phyloP scores from a whole-genome alignment of 352 stramenopile genomes.

The Phytophthora cactorum region DNA sequence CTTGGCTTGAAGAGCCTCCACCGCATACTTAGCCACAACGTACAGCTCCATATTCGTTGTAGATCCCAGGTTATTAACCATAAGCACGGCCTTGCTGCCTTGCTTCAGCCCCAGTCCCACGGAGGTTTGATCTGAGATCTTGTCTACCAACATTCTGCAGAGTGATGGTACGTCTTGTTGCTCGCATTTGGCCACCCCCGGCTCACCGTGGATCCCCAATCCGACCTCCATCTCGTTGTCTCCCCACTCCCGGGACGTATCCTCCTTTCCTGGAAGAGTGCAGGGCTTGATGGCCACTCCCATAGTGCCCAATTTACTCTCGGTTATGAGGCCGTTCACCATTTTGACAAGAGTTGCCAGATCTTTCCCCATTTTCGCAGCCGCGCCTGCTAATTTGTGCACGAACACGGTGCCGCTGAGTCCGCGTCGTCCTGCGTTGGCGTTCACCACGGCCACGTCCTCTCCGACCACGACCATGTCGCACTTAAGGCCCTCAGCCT shows the following conservation, averaged over 20 bases:
- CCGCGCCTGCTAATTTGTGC: constrained; percentile 96
- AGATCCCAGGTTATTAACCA: constrained; percentile 97
- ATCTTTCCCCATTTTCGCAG: constrained; percentile 74
- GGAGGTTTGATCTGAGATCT: constrained; percentile 47
- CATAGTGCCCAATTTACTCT: constrained; percentile 91
- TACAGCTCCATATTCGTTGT: constrained; percentile 97
- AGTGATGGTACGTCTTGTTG: constrained; percentile 57
- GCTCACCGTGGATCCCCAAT: constrained; percentile 96
- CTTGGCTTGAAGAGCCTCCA: constrained; percentile 62
- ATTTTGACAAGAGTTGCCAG: constrained; percentile 79
- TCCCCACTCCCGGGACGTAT: constrained; percentile 61
- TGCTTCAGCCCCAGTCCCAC: constrained; percentile 48
- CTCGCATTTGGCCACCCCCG: constrained; percentile 69
- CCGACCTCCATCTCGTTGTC: constrained; percentile 93
- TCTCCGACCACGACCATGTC: constrained; percentile 97
- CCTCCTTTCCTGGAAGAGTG: constrained; percentile 90
- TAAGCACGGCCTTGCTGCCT: constrained; percentile 66
- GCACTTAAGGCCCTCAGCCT: constrained; percentile 89
- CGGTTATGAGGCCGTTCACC: constrained; percentile 62
- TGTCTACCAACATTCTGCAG: constrained; percentile 61
- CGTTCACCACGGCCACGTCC: constrained; percentile 92
- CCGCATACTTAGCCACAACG: constrained; percentile 88
- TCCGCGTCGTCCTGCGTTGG: constrained; percentile 96
- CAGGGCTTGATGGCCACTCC: constrained; percentile 96
- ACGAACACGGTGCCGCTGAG: constrained; percentile 97